These are phyloP conservation scores for Monilinia fructigena DNA, from an alignment of 2,329 filamentous ascomycete species.

Conservation along the genomic window DNA sequence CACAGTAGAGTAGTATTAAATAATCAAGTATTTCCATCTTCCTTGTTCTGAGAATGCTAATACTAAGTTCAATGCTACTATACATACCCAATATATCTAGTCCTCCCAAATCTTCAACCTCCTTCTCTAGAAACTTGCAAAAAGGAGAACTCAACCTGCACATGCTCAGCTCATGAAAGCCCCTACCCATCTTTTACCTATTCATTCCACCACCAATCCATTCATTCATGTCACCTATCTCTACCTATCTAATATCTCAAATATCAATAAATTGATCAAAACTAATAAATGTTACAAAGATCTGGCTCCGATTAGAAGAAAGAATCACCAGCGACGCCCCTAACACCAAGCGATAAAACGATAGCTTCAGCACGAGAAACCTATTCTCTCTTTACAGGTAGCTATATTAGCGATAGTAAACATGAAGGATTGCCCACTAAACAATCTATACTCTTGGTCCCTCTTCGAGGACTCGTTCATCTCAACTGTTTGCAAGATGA, in stretches of 20 bases:
- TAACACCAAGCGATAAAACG: background rate
- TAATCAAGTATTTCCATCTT: too few species aligned
- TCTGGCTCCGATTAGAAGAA: background rate
- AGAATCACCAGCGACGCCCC: background rate
- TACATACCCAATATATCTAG: too few species aligned
- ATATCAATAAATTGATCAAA: background rate
- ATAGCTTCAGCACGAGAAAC: background rate
- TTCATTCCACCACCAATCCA: too few species aligned
- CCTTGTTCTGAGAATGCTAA: too few species aligned
- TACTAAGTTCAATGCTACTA: too few species aligned
- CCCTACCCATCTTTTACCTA: too few species aligned
- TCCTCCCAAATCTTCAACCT: too few species aligned
- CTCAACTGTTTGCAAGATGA: background rate
- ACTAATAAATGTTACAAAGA: background rate
- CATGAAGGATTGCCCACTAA: background rate
- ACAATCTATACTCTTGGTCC: background rate
- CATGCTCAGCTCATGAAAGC: too few species aligned
- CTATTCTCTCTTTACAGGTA: background rate
- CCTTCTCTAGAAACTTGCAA: too few species aligned
- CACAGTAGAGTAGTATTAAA: background rate
- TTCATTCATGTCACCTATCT: too few species aligned
- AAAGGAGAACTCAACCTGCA: too few species aligned
- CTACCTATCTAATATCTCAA: background rate
- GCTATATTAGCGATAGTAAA: background rate
- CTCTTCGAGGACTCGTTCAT: background rate